phyloP scores from a whole-genome alignment of 768 basidiomycete genomes.

The Naematelia aurantialba region DNA sequence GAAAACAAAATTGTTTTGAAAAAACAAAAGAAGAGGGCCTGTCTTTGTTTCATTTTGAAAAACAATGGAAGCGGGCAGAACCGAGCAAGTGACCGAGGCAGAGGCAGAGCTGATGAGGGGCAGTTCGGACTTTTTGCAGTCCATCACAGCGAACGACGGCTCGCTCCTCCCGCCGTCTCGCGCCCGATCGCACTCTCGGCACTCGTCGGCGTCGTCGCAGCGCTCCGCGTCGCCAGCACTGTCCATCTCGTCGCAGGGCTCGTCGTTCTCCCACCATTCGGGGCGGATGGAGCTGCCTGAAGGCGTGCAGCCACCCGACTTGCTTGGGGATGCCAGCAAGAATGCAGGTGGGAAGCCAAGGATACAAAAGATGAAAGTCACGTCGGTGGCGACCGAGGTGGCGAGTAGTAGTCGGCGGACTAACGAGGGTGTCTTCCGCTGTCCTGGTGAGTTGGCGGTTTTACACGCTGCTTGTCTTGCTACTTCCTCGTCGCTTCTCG shows the following conservation, averaged over 20 bases:
- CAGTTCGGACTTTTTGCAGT: constrained; percentile 42
- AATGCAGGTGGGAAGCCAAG: constrained; percentile 16
- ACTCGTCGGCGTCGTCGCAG: constrained; percentile 39
- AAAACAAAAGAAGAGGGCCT: no score
- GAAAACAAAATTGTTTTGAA: no score
- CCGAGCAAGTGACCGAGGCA: no score
- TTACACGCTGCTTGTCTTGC: background rate
- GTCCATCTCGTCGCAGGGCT: constrained; percentile 38
- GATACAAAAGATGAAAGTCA: constrained; percentile 75
- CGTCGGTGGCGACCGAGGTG: constrained; percentile 81
- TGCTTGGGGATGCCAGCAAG: constrained; percentile 35
- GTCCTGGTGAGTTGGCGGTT: constrained; percentile 56
- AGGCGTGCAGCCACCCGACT: constrained; percentile 10
- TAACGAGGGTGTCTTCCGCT: constrained; percentile 79
- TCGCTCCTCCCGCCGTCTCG: constrained; percentile 37
- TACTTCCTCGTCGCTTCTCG: background rate
- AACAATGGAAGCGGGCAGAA: no score
- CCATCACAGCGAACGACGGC: constrained; percentile 43
- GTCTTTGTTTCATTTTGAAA: no score
- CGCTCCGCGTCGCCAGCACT: constrained; percentile 39
- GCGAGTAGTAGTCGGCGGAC: constrained; percentile 81
- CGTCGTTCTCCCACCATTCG: constrained; percentile 24
- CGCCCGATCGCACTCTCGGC: constrained; percentile 31
- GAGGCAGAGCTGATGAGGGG: constrained; percentile 2
- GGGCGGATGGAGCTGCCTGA: constrained; percentile 38